phyloP scores from a whole-genome alignment of 805 yeast species.

The Candida silvatica region DNA sequence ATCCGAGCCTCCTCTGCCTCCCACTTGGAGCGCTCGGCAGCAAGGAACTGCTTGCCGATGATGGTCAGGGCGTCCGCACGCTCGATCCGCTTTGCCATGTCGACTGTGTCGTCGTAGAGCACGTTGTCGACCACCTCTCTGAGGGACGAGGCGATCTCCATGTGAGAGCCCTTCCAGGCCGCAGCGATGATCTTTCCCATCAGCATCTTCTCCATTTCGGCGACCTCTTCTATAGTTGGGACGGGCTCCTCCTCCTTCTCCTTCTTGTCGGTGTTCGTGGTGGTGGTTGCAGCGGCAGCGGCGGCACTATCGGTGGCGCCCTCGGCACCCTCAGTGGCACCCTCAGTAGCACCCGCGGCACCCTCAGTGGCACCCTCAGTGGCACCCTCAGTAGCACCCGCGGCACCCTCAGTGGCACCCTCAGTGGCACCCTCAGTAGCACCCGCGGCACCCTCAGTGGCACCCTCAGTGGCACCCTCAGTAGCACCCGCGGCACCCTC shows the following conservation, averaged over 20 bases:
- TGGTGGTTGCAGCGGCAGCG: conserved; percentile 1
- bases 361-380: not conserved
- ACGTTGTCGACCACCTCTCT: conserved; percentile 78
- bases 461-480: not conserved
- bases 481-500: no score
- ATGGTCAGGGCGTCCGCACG: conserved; percentile 75
- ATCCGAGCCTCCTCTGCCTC: conserved; percentile 90
- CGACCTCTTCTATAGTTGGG: conserved; percentile 48
- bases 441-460: not conserved
- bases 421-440: not conserved
- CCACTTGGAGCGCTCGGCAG: conserved; percentile 66
- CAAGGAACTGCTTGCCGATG: conserved; percentile 62
- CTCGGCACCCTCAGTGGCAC: not conserved
- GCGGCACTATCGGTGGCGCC: not conserved
- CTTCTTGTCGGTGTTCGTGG: no score
- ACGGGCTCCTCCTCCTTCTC: conserved; percentile 24
- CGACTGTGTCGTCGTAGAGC: conserved; percentile 57
- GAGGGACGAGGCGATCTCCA: conserved; percentile 73
- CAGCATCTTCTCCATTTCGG: conserved; percentile 71
- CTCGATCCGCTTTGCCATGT: conserved; percentile 50
- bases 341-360: not conserved
- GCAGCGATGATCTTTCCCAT: conserved; percentile 89
- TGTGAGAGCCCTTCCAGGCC: conserved; percentile 90
- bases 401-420: not conserved
- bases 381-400: not conserved